phyloP scores from a whole-genome alignment of 2,329 filamentous ascomycete genomes.

The Venturia effusa region DNA sequence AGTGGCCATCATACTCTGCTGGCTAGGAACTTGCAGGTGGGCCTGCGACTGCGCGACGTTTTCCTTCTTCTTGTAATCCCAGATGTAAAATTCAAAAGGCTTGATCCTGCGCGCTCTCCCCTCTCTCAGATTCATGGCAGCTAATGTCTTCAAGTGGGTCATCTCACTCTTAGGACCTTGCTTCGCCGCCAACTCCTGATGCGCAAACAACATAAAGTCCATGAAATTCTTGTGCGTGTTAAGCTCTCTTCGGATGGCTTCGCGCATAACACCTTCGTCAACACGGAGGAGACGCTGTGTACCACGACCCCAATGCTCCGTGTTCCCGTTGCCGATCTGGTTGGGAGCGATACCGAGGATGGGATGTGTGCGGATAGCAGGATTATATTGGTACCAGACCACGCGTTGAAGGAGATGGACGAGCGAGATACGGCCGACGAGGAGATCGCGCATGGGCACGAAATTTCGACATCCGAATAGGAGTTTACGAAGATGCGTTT shows the following conservation, averaged over 20 bases:
- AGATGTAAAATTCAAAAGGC: background rate
- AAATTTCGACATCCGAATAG: slow-evolving; percentile 47
- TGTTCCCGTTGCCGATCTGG: slow-evolving; percentile 2
- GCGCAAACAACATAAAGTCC: background rate
- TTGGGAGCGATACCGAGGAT: background rate
- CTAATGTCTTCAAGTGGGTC: background rate
- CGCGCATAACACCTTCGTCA: slow-evolving; percentile 13
- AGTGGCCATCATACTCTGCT: background rate
- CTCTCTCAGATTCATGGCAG: background rate
- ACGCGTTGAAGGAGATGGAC: slow-evolving; percentile 46
- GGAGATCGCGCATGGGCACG: slow-evolving; percentile 46
- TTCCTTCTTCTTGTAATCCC: background rate
- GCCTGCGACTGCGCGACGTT: background rate
- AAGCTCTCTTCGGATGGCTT: slow-evolving; percentile 9
- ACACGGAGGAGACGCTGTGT: slow-evolving; percentile 11
- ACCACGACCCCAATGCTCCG: slow-evolving; percentile 8
- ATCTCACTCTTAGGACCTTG: background rate
- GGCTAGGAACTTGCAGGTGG: background rate
- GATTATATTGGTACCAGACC: slow-evolving; percentile 44
- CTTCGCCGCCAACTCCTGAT: background rate
- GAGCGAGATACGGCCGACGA: slow-evolving; percentile 46
- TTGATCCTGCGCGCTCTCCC: background rate
- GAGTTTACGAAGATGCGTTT: slow-evolving; percentile 20
- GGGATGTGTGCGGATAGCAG: background rate
- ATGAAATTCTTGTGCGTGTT: background rate